phyloP scores from a whole-genome alignment of 1,284 basidiomycete genomes.

The Boletus smithii region DNA sequence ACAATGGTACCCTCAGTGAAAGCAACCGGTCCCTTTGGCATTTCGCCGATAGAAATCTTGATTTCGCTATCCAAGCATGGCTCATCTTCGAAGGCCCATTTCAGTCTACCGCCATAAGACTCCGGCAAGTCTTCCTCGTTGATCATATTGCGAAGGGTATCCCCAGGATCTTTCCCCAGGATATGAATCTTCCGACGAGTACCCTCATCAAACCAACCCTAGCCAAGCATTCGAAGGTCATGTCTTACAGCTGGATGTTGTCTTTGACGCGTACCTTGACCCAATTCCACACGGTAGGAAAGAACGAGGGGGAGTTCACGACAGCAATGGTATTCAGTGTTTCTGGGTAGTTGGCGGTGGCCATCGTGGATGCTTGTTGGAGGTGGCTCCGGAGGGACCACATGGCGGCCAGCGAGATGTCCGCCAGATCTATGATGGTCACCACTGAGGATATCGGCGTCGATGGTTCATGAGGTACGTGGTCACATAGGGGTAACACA shows the following conservation, averaged over 20 bases:
- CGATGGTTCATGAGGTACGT: slow-evolving; percentile 52
- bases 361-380: slow-evolving; percentile 68
- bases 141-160: slow-evolving; percentile 51
- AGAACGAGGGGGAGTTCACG: slow-evolving; percentile 75
- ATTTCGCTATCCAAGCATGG: slow-evolving; percentile 54
- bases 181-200: slow-evolving; percentile 71
- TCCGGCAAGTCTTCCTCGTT: slow-evolving; percentile 56
- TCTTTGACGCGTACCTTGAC: slow-evolving; percentile 50
- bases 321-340: slow-evolving; percentile 62
- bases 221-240: slow-evolving; percentile 7
- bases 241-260: background rate
- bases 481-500: slow-evolving; percentile 59
- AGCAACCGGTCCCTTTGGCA: slow-evolving; percentile 51
- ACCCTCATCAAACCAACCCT: slow-evolving; percentile 75
- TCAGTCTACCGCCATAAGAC: slow-evolving; percentile 63
- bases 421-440: slow-evolving; percentile 71
- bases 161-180: slow-evolving; percentile 54
- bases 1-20: slow-evolving; percentile 45
- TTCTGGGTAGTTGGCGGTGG: slow-evolving; percentile 78
- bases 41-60: slow-evolving; percentile 39
- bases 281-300: slow-evolving; percentile 77
- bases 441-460: slow-evolving; percentile 62
- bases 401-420: slow-evolving; percentile 58
- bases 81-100: slow-evolving; percentile 64
- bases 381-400: slow-evolving; percentile 68